A percentile compares a stretch with the other conserved stretches of the same genome.
These are phyloP conservation scores for Lepidium didymum DNA, from an alignment of 345 rosid genomes.

Conservation along the genomic window DNA sequence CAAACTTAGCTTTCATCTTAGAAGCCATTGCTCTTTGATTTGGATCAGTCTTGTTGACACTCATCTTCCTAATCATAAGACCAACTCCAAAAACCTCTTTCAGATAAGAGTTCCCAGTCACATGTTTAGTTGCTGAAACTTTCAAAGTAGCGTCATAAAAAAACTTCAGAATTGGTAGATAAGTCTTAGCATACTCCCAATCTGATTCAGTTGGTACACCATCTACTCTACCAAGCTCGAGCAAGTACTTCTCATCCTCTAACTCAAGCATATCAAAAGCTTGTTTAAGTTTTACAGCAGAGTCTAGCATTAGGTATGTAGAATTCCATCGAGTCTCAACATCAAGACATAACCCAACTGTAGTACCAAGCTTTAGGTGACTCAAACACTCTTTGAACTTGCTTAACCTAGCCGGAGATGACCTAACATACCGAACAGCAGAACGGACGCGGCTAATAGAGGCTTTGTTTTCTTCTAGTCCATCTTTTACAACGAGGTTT, in stretches of 20 bases:
- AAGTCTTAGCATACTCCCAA: not conserved
- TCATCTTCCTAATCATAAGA: not conserved
- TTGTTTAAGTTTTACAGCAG: not conserved
- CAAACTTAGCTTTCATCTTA: no score
- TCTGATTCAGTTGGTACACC: not conserved
- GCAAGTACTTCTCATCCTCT: not conserved
- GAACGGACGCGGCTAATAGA: not conserved
- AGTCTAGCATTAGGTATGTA: not conserved
- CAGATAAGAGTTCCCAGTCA: not conserved
- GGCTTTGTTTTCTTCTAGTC: not conserved
- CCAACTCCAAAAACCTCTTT: conserved; percentile 1
- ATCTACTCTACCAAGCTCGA: not conserved
- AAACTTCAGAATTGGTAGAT: not conserved
- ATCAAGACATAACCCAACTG: not conserved
- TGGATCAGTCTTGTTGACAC: no score
- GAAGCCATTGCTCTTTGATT: no score
- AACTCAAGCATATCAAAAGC: conserved; percentile 2
- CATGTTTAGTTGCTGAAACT: not conserved
- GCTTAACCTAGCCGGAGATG: not conserved
- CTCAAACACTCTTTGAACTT: not conserved
- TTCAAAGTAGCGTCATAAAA: not conserved
- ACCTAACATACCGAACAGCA: not conserved
- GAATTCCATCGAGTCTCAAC: not conserved
- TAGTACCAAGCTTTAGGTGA: not conserved
- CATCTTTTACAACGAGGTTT: not conserved